phyloP scores from a whole-genome alignment of 306 rosid genomes.

The Betula pendula region DNA sequence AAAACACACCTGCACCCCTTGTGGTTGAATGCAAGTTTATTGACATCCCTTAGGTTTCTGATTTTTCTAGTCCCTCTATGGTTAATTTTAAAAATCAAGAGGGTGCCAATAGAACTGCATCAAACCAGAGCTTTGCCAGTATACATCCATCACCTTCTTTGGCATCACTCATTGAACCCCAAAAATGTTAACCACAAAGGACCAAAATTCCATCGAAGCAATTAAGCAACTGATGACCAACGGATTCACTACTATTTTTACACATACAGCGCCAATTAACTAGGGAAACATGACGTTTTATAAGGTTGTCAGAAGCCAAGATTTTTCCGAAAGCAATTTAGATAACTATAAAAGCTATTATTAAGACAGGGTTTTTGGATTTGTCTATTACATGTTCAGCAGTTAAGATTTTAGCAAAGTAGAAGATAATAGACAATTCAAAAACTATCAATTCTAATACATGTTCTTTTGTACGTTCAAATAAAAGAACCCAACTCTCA shows the following conservation, averaged over 20 bases:
- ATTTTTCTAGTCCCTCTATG: too few species aligned
- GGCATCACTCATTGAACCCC: background rate
- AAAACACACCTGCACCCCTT: background rate
- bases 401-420: background rate
- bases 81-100: too few species aligned
- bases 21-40: background rate
- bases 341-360: background rate
- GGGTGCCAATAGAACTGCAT: background rate
- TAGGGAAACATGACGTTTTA: background rate
- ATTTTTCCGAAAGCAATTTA: background rate
- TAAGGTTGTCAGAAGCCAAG: background rate
- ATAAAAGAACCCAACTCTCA: background rate
- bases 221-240: background rate
- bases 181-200: background rate
- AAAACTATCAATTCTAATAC: background rate
- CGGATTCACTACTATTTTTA: background rate
- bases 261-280: background rate
- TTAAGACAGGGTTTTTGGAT: background rate
- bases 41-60: background rate
- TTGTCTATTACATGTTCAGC: background rate
- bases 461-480: background rate
- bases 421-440: background rate
- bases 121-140: background rate
- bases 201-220: background rate
- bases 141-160: background rate